These are phyloP conservation scores for Ceriops tagal DNA, from an alignment of 345 rosid species.

Conservation along the genomic window DNA sequence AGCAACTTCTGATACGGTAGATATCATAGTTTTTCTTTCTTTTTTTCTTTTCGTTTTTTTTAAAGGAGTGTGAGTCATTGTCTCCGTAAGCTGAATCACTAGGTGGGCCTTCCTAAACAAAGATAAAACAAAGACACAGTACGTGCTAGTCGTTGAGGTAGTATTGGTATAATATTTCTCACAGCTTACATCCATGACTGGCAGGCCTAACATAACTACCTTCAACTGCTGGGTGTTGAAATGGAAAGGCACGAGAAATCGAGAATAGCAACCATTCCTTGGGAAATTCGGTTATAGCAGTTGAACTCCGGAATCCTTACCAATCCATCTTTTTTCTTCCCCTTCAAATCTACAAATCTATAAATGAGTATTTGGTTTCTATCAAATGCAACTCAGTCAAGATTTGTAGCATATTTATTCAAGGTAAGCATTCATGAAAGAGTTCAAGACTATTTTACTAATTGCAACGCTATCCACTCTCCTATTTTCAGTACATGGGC, in stretches of 20 bases:
- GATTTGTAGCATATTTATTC: slow-evolving; percentile 2
- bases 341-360: slow-evolving; percentile 22
- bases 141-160: background rate
- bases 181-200: slow-evolving; percentile 2
- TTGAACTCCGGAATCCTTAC: slow-evolving; percentile 43
- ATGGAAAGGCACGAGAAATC: background rate
- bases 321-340: slow-evolving; percentile 21
- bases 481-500: slow-evolving; percentile 42
- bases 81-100: too few species aligned
- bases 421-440: slow-evolving; percentile 16
- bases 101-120: background rate
- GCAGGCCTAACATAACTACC: slow-evolving; percentile 30
- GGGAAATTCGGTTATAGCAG: slow-evolving; percentile 30
- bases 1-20: too few species aligned
- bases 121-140: background rate
- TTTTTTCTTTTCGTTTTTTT: too few species aligned
- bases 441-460: slow-evolving; percentile 21
- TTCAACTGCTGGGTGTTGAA: background rate
- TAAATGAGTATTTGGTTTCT: slow-evolving; percentile 3
- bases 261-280: slow-evolving; percentile 11
- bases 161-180: background rate
- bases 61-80: too few species aligned
- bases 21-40: too few species aligned
- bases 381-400: background rate
- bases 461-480: slow-evolving; percentile 19